These are phyloP conservation scores for Beauveria pseudobassiana DNA, from an alignment of 2,329 filamentous ascomycete species.

Conservation along the genomic window DNA sequence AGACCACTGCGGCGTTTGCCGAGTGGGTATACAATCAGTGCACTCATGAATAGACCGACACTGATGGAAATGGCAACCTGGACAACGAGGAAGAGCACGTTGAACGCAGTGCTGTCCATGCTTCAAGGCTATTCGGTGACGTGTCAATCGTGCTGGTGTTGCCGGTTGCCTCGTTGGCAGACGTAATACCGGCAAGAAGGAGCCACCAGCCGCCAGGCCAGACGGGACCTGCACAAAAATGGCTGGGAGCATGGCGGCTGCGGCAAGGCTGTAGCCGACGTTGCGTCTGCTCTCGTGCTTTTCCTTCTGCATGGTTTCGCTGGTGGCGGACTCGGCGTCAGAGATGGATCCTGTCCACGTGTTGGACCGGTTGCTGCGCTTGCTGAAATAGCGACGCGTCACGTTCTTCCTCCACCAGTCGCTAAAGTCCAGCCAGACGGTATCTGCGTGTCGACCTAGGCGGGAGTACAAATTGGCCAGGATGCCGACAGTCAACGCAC, in stretches of 20 bases:
- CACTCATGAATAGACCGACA: slow-evolving; percentile 52
- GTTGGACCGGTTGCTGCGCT: slow-evolving; percentile 21
- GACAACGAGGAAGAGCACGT: slow-evolving; percentile 49
- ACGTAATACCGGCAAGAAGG: slow-evolving; percentile 50
- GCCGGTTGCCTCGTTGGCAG: slow-evolving; percentile 46
- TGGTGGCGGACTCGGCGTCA: slow-evolving; percentile 27
- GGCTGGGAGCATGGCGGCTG: slow-evolving; percentile 76
- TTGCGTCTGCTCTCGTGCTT: slow-evolving; percentile 29
- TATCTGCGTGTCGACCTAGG: slow-evolving; percentile 51
- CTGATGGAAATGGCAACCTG: slow-evolving; percentile 56
- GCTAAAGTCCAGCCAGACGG: slow-evolving; percentile 40
- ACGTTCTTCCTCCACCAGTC: slow-evolving; percentile 44
- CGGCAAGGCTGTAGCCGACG: slow-evolving; percentile 69
- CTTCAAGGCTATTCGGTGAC: slow-evolving; percentile 16
- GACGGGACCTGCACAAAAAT: slow-evolving; percentile 69
- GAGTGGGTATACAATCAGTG: slow-evolving; percentile 46
- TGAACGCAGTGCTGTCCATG: slow-evolving; percentile 41
- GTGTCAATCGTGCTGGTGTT: slow-evolving; percentile 26
- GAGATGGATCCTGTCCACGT: slow-evolving; percentile 23
- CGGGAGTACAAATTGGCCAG: slow-evolving; percentile 74
- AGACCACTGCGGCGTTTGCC: slow-evolving; percentile 52
- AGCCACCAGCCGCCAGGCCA: slow-evolving; percentile 53
- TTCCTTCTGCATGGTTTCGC: slow-evolving; percentile 17
- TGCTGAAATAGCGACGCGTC: slow-evolving; percentile 23
- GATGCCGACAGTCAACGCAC: slow-evolving; percentile 68